Base-by-base conservation (phyloP, 495 filamentous ascomycete genomes). In the Ascobolus immersus region DNA sequence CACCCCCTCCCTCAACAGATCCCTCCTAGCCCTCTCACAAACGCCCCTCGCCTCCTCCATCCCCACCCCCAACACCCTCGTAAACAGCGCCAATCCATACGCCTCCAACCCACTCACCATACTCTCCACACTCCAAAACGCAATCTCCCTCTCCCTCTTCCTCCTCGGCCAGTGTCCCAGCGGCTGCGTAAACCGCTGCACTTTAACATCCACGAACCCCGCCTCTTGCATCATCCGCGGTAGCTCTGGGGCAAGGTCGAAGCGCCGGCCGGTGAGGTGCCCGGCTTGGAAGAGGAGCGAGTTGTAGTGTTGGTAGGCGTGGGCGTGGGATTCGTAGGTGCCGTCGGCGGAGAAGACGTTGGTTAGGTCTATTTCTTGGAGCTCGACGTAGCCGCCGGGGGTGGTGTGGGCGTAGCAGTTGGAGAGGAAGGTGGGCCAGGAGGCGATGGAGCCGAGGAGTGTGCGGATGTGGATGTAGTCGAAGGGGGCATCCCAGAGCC, bases 391-490 rank as follows among this genome's bases (percentile, higher is more conserved):
- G 17, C 64, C 64, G 28, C 55, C 55, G 14, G 64, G 62, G 12
- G 52, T 55, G 5, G 64, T 43, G 33, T 13, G 32, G 57, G 58
- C 52, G 5, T 54, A 47, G 4, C 51, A 37, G 25, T 51, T 48
- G 24, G 43, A 39, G 39, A 64, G 44, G 4, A 59, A 56, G 6
- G 42, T 49, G 5, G 54, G 43, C 67, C 69, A 74, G 47, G 73
- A 61, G 11, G 38, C 39, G 29, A 72, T 54, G 21, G 54, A 58
- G 20, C 62, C 66, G 37, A 61, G 58, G 19, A 72, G 42, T 12
- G 53, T 49, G 15, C 69, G 62, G 11, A 65, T 53, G 50, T 73
- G 68, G 32, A 73, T 56, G 34, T 65, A 69, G 53, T 74, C 71
- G 45, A 73, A 72, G 25, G 44, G 42, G 30, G 61, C 48, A 0